phyloP scores from a whole-genome alignment of 1,284 basidiomycete species.

The Ceratobasidium sp. region DNA sequence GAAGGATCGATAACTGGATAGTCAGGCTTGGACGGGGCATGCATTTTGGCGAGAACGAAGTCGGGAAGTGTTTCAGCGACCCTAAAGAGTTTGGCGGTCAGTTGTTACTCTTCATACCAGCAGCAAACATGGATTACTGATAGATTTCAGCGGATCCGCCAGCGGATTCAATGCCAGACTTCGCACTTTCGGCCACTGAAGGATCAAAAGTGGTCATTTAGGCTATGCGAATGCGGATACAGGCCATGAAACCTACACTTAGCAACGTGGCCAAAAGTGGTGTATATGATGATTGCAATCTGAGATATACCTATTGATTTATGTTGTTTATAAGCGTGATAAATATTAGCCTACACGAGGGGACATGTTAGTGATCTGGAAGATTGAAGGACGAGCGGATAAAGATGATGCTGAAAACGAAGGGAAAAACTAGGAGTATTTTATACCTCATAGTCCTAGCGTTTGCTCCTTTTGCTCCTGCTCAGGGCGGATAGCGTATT shows the following conservation, averaged over 20 bases:
- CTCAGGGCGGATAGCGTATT: no score
- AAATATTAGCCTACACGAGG: slow-evolving; percentile 7
- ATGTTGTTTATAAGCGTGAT: background rate
- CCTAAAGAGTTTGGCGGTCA: slow-evolving; percentile 53
- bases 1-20: slow-evolving; percentile 78
- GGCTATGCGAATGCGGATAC: background rate
- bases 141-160: slow-evolving; percentile 76
- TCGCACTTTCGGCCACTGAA: slow-evolving; percentile 81
- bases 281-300: slow-evolving; percentile 85
- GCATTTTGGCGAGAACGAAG: slow-evolving; percentile 80
- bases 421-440: background rate
- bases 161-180: slow-evolving; percentile 72
- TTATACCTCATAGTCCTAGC: background rate
- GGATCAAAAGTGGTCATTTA: slow-evolving; percentile 46
- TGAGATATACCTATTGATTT: slow-evolving; percentile 45
- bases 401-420: background rate
- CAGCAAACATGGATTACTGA: slow-evolving; percentile 63
- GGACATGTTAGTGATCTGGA: background rate
- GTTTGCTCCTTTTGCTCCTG: background rate
- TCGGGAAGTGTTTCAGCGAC: slow-evolving; percentile 85
- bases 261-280: slow-evolving; percentile 83
- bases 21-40: slow-evolving; percentile 58
- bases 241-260: slow-evolving; percentile 61
- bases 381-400: background rate
- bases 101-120: background rate